Conservation (phyloP, 1,284 basidiomycete species). For the Earliella scabrosa region DNA sequence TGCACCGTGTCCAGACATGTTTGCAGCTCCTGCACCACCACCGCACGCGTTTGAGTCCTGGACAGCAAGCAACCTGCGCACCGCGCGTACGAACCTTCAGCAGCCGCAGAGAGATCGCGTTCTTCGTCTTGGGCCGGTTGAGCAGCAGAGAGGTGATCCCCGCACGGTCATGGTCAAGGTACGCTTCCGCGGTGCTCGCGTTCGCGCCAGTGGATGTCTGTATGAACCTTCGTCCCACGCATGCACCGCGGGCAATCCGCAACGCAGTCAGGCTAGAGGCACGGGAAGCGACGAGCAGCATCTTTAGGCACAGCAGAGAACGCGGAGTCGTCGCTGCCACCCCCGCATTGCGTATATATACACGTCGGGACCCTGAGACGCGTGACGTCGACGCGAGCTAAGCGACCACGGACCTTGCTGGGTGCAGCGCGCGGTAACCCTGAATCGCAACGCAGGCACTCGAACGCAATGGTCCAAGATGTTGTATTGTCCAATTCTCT, state of each 20-base stretch:
- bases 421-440: neutral
- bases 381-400: slow-evolving; percentile 10
- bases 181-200: slow-evolving; percentile 47
- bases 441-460: neutral
- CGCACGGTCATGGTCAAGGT: slow-evolving; percentile 52
- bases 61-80: neutral
- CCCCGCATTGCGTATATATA: slow-evolving; percentile 6
- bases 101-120: slow-evolving; percentile 84
- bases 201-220: slow-evolving; percentile 8
- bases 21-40: slow-evolving; percentile 64
- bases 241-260: neutral
- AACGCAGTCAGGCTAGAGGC: neutral
- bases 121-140: slow-evolving; percentile 85
- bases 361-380: neutral
- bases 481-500: slow-evolving; percentile 13
- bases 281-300: slow-evolving; percentile 6
- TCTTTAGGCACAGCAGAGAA: neutral
- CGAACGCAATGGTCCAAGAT: neutral
- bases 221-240: slow-evolving; percentile 10
- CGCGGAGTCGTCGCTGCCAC: neutral
- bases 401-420: slow-evolving; percentile 8
- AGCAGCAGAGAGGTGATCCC: slow-evolving; percentile 72
- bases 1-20: slow-evolving; percentile 71
- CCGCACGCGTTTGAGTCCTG: neutral
- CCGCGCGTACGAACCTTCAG: slow-evolving; percentile 53